Base-by-base conservation (phyloP, 2,329 filamentous ascomycete genomes). In the Fusarium succisae region DNA sequence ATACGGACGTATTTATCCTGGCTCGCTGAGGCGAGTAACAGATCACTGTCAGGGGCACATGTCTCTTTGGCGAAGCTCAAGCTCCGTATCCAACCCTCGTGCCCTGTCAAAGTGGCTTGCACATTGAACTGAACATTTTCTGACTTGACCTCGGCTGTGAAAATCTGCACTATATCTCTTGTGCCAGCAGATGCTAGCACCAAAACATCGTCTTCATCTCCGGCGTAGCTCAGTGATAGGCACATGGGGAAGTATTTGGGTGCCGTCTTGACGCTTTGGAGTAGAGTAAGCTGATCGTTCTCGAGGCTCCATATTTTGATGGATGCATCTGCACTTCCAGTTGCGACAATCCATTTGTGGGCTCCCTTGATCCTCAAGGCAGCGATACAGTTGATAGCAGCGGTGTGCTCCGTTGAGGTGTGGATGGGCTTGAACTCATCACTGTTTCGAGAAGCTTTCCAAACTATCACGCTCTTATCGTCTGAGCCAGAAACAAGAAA, bases 1-100 rank as follows among this genome's bases (percentile, higher is more conserved):
- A 99, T 88, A 45, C 96, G 93, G 67, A 98, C 92, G 79, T 98
- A 99, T 83, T 97, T 98, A 83, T 99, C 96, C 82, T 99, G 96
- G 80, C 96, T 98, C 28, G 95, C 95, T 17, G 96, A 98, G 2
- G 96, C 94, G 26, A 99, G 88, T 28, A 98, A 83, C 8, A 97
- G 81, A 80, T 98, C 95, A 59, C 89, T 89, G 1, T 84, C 82
- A 2, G 83, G 74, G 28, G 84, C 83, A 6, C 84, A 80, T 20
- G 83, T 87, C 79, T 96, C 93, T 68, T 85, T 85, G 3, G 90
- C 89, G 75, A 99, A 96, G 72, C 92, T 92, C 18, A 99, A 86
- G 20, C 94, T 96, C 54, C 96, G 89, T 53, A 99, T 91, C 96
- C 96, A 99, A 64, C 94, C 96, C 83, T 99, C 96, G 78, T 99